Conservation (phyloP, 2,329 filamentous ascomycete species). For the Trichoderma sp. region DNA sequence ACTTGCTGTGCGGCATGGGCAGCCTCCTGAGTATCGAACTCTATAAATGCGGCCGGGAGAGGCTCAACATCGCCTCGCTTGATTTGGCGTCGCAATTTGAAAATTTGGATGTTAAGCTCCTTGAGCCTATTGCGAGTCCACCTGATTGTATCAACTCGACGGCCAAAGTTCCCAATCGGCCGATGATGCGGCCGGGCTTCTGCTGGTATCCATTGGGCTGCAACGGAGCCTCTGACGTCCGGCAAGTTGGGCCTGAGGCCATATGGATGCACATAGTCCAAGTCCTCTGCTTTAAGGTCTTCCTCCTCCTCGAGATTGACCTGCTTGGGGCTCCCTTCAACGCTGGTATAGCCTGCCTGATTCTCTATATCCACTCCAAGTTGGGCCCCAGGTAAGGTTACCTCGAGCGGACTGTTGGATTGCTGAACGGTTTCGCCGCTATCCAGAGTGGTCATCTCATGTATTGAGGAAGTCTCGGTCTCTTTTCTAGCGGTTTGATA, state of each 20-base stretch:
- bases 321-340: neutral
- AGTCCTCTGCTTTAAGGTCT: conserved; percentile 31
- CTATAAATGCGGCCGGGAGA: conserved; percentile 82
- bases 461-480: neutral
- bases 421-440: conserved; percentile 1
- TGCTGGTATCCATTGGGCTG: conserved; percentile 71
- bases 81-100: conserved; percentile 72
- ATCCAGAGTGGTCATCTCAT: neutral
- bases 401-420: neutral
- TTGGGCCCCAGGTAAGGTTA: conserved; percentile 18
- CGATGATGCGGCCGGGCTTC: conserved; percentile 76
- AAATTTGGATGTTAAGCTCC: conserved; percentile 43
- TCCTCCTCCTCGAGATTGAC: conserved; percentile 12
- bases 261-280: conserved; percentile 41
- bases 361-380: neutral
- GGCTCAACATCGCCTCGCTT: conserved; percentile 69
- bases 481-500: neutral
- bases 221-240: conserved; percentile 54
- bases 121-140: conserved; percentile 67
- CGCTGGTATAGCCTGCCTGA: neutral
- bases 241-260: conserved; percentile 38
- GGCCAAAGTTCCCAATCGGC: conserved; percentile 68
- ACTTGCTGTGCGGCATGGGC: conserved; percentile 87
- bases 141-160: conserved; percentile 93
- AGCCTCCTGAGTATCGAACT: conserved; percentile 79